phyloP scores from a whole-genome alignment of 1,284 basidiomycete genomes.

The Bjerkandera adusta region DNA sequence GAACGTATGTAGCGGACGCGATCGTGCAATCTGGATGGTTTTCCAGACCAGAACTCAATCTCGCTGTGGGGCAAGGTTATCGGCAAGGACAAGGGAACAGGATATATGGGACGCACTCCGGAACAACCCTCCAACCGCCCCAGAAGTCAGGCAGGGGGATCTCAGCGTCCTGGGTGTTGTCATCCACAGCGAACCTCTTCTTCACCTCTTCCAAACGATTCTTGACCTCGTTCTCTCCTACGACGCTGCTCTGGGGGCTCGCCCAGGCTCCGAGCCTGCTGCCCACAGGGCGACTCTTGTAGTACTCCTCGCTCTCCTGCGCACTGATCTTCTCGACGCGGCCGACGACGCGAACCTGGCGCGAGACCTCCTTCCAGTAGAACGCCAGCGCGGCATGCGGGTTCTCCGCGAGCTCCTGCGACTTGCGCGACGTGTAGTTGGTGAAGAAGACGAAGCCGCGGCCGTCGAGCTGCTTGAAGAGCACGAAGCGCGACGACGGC shows the following conservation, averaged over 20 bases:
- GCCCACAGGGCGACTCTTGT: constrained; percentile 78
- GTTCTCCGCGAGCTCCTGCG: constrained; percentile 74
- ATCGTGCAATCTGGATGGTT: constrained; percentile 88
- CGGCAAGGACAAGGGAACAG: background rate
- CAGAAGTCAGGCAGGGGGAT: constrained; percentile 89
- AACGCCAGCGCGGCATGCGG: constrained; percentile 83
- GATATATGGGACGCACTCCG: constrained; percentile 57
- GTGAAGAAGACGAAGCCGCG: constrained; percentile 95
- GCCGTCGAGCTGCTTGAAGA: constrained; percentile 87
- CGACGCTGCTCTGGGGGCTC: constrained; percentile 79
- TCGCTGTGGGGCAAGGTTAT: constrained; percentile 38
- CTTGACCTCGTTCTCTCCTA: constrained; percentile 71
- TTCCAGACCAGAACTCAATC: constrained; percentile 93
- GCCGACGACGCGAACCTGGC: constrained; percentile 86
- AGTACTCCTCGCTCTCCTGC: constrained; percentile 84
- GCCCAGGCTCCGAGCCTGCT: constrained; percentile 92
- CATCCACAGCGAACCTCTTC: constrained; percentile 55
- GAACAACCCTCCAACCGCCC: constrained; percentile 95
- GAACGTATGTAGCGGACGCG: constrained; percentile 76
- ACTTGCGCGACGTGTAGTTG: constrained; percentile 94
- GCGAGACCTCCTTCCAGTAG: constrained; percentile 88
- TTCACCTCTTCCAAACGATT: constrained; percentile 60
- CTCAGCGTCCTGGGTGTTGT: constrained; percentile 39
- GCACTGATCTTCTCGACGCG: constrained; percentile 73
- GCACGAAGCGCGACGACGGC: constrained; percentile 87